Conservation (phyloP, 305 asterid species). For the Striga hermonthica region DNA sequence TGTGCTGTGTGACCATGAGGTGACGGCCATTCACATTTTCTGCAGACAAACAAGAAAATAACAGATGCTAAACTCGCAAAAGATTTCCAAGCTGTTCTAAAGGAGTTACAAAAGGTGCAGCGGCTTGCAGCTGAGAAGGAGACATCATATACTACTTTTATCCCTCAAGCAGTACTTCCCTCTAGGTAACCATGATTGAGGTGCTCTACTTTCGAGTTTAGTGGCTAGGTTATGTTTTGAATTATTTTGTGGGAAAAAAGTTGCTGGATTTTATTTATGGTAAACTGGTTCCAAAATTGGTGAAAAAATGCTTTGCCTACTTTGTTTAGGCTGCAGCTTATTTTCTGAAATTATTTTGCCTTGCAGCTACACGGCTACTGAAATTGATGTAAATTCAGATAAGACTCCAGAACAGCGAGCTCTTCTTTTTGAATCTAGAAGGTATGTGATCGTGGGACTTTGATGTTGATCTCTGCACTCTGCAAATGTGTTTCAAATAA, state of each 20-base stretch:
- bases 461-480: not conserved
- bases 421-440: not conserved
- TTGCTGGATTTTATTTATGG: not conserved
- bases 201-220: conserved; percentile 21
- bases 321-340: not conserved
- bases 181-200: conserved; percentile 48
- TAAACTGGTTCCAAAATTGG: not conserved
- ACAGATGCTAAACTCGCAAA: conserved; percentile 90
- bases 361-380: conserved; percentile 4
- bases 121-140: conserved; percentile 89
- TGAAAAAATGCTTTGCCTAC: not conserved
- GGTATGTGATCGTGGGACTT: conserved; percentile 2
- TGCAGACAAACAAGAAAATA: conserved; percentile 77
- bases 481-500: not conserved
- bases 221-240: conserved; percentile 7
- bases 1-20: not conserved
- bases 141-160: conserved; percentile 74
- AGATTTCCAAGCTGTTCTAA: conserved; percentile 81
- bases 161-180: conserved; percentile 55
- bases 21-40: conserved; percentile 12
- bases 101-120: conserved; percentile 86
- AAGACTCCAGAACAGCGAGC: conserved; percentile 1
- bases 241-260: no score
- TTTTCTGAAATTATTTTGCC: not conserved
- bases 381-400: not conserved